phyloP scores from a whole-genome alignment of 306 rosid genomes.

The Albizia julibrissin region DNA sequence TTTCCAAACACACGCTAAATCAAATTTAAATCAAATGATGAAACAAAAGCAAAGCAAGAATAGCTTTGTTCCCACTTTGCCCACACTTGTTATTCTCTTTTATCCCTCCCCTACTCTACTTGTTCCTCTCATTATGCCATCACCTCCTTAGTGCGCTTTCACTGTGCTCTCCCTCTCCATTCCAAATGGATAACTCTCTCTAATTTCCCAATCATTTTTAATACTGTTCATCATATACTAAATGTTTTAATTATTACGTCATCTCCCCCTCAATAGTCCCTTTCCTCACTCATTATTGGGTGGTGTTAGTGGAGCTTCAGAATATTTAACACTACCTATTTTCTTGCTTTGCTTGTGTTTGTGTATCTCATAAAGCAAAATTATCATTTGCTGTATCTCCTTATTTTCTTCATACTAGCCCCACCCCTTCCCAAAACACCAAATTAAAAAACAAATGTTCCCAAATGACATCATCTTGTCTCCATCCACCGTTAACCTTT shows the following conservation, averaged over 20 bases:
- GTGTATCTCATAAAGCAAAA: constrained; percentile 17
- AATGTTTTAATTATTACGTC: constrained; percentile 34
- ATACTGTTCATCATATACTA: background rate
- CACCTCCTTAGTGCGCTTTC: constrained; percentile 49
- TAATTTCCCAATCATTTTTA: background rate
- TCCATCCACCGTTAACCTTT: constrained; percentile 13
- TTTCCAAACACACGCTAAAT: no score
- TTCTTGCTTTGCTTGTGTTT: background rate
- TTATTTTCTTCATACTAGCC: constrained; percentile 24
- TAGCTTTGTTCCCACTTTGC: constrained; percentile 59
- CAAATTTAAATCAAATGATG: constrained; percentile 38
- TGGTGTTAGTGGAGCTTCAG: constrained; percentile 8
- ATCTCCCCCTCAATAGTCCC: constrained; percentile 28
- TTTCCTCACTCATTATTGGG: background rate
- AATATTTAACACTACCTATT: constrained; percentile 7
- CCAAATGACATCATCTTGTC: constrained; percentile 36
- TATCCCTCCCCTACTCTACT: background rate
- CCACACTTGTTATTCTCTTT: constrained; percentile 38
- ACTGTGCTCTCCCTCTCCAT: constrained; percentile 33
- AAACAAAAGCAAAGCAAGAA: constrained; percentile 37
- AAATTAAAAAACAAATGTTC: background rate
- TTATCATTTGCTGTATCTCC: constrained; percentile 18
- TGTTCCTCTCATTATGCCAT: constrained; percentile 41
- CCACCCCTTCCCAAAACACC: background rate
- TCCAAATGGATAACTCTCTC: no score